Conservation (phyloP, 495 filamentous ascomycete species). For the Talaromyces thailandensis region DNA sequence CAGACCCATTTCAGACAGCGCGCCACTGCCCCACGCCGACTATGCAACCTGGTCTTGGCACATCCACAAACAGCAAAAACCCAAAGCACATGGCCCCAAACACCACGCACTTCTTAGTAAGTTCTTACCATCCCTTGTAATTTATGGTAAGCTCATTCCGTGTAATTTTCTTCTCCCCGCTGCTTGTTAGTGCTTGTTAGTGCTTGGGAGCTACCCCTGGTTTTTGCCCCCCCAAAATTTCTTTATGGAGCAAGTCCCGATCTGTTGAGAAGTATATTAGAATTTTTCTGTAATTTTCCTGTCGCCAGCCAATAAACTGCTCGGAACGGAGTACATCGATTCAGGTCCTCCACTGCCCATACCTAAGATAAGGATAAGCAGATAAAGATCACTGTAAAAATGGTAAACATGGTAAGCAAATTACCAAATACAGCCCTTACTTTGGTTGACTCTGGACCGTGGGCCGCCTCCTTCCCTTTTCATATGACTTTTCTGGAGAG, state of each 20-base stretch:
- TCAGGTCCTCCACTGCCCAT: background rate
- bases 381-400: background rate
- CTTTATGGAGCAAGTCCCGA: too few species aligned
- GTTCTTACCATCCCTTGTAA: background rate
- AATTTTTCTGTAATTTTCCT: background rate
- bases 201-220: background rate
- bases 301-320: background rate
- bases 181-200: too few species aligned
- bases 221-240: background rate
- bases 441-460: background rate
- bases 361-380: background rate
- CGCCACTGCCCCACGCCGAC: background rate
- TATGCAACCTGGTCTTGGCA: background rate
- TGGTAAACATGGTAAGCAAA: background rate
- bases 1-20: too few species aligned
- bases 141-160: background rate
- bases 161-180: background rate
- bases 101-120: background rate
- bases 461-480: conserved; percentile 3
- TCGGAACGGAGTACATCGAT: background rate
- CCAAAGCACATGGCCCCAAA: background rate
- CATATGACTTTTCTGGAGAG: conserved; percentile 7
- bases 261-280: background rate
- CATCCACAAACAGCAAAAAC: background rate
- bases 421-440: background rate